These are phyloP conservation scores for Aspergillus luchuensis DNA, from an alignment of 2,329 filamentous ascomycete genomes.

Conservation along the genomic window DNA sequence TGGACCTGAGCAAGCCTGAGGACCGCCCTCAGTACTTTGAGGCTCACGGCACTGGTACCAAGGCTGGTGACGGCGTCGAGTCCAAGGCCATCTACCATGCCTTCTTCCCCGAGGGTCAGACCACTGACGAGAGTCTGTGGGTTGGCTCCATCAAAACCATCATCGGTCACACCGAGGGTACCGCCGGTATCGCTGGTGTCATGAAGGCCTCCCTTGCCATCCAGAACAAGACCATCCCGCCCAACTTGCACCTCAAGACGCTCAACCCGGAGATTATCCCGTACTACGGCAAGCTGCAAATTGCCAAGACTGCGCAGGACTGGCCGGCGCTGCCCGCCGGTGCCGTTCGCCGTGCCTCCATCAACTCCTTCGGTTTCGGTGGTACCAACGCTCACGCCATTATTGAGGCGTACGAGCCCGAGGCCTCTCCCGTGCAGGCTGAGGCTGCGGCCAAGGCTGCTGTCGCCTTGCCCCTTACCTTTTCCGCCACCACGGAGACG, in stretches of 20 bases:
- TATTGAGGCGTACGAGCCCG: conserved; percentile 30
- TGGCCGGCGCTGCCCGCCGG: conserved; percentile 28
- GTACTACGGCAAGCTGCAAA: conserved; percentile 21
- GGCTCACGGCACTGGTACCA: conserved; percentile 47
- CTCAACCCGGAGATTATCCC: conserved; percentile 24
- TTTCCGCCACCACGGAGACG: conserved; percentile 25
- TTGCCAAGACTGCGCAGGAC: conserved; percentile 19
- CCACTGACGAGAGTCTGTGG: not conserved
- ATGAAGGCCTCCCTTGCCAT: conserved; percentile 27
- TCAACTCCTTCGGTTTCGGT: conserved; percentile 46
- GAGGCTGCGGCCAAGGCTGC: not conserved
- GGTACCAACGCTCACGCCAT: conserved; percentile 39
- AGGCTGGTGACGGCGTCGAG: conserved; percentile 12
- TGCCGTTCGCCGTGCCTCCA: conserved; percentile 34
- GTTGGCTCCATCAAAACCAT: conserved; percentile 19
- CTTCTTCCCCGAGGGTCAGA: not conserved
- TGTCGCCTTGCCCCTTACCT: conserved; percentile 19
- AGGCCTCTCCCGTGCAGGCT: not conserved
- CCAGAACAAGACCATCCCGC: conserved; percentile 25
- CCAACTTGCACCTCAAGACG: conserved; percentile 27
- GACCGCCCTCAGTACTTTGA: conserved; percentile 48
- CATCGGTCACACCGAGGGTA: conserved; percentile 16
- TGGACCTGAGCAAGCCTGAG: conserved; percentile 31
- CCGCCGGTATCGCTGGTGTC: conserved; percentile 28
- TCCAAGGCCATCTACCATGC: conserved; percentile 5